These are phyloP conservation scores for Epithemia pelagica DNA, from an alignment of 108 stramenopile species.

Conservation along the genomic window DNA sequence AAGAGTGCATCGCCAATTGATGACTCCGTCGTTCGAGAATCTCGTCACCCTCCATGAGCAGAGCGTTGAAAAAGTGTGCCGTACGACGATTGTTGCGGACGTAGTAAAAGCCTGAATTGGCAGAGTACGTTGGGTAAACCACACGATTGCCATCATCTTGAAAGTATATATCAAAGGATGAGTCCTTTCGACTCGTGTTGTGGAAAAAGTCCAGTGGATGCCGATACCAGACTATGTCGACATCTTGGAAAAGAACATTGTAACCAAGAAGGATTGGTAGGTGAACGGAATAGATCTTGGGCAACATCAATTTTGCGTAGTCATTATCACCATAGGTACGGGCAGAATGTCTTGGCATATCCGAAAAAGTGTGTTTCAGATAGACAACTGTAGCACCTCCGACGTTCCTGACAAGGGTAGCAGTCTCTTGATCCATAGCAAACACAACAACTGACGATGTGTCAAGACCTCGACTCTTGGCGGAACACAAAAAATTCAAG, in stretches of 20 bases:
- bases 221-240: slow-evolving; percentile 60
- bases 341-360: slow-evolving; percentile 45
- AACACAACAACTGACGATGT: slow-evolving; percentile 55
- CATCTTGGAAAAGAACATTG: slow-evolving; percentile 81
- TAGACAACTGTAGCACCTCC: too few species aligned
- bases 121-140: slow-evolving; percentile 64
- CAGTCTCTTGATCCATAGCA: slow-evolving; percentile 57
- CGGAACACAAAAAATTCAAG: slow-evolving; percentile 56
- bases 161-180: slow-evolving; percentile 41
- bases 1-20: slow-evolving; percentile 50
- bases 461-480: slow-evolving; percentile 27
- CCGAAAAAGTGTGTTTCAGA: too few species aligned
- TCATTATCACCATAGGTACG: slow-evolving; percentile 50
- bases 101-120: slow-evolving; percentile 86
- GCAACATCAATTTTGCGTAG: slow-evolving; percentile 30
- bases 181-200: slow-evolving; percentile 7
- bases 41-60: slow-evolving; percentile 57
- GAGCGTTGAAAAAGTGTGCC: slow-evolving; percentile 38
- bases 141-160: slow-evolving; percentile 76
- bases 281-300: slow-evolving; percentile 58
- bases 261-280: slow-evolving; percentile 50
- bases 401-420: slow-evolving; percentile 15
- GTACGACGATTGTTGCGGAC: slow-evolving; percentile 54
- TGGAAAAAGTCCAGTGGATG: slow-evolving; percentile 57
- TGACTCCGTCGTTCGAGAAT: slow-evolving; percentile 50